phyloP scores from a whole-genome alignment of 2,329 filamentous ascomycete genomes.

The Xylaria sp. region DNA sequence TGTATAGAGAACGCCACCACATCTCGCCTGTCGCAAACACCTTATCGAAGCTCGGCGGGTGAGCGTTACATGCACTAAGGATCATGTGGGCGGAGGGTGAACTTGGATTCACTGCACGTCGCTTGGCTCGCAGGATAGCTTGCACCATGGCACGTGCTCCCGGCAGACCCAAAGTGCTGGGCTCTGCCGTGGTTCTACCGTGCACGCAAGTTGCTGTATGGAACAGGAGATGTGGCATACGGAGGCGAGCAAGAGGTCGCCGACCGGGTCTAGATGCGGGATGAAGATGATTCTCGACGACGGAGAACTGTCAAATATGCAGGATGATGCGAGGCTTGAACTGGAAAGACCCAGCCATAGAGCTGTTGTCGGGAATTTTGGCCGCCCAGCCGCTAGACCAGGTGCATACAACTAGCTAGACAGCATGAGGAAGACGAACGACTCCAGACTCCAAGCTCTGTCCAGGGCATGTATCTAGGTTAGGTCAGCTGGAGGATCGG shows the following conservation, averaged over 20 bases:
- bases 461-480: no score
- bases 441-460: not conserved
- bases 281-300: not conserved
- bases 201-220: no score
- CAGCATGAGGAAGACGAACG: no score
- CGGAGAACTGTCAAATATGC: not conserved
- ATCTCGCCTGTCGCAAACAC: not conserved
- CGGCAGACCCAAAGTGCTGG: not conserved
- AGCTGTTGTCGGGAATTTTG: conserved; percentile 17
- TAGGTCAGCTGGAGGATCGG: conserved; percentile 19
- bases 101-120: not conserved
- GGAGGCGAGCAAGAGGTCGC: not conserved
- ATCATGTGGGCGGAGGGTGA: conserved; percentile 1
- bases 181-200: not conserved
- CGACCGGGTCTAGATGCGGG: not conserved
- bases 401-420: no score
- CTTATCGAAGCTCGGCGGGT: not conserved
- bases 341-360: not conserved
- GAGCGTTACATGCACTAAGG: not conserved
- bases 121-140: not conserved
- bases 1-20: not conserved
- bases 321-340: conserved; percentile 10
- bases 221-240: not conserved
- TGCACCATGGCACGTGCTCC: conserved; percentile 1
- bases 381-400: conserved; percentile 24